Base-by-base conservation (phyloP, 192 early-diverging fungal genomes). In the Coemansia asiatica region DNA sequence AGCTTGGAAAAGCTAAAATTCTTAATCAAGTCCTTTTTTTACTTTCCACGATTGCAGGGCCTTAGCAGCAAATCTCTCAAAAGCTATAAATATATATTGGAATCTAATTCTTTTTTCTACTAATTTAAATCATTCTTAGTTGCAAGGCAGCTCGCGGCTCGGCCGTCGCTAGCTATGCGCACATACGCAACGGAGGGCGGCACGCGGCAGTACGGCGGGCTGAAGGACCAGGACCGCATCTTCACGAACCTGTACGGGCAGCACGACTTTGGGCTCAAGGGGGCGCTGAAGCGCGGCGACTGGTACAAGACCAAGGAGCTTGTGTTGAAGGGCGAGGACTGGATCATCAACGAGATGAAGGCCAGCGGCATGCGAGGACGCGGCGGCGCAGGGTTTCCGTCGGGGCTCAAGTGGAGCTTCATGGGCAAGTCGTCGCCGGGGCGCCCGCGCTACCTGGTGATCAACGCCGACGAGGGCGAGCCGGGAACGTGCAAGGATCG, bases 271-370 rank as follows among this genome's bases (percentile, higher is more conserved):
- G 74, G 87, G 22, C 87, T 98, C 36, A 83, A 90, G 56, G 95
- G 94, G 10, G 95, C 97, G 16, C 60, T 90, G 74, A 93, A 95
- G 86, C 91, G 95, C 60, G 95, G 97, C 57, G 95, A 98, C 84
- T 98, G 95, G 95, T 89, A 96, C 88, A 95, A 95, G 85, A 98
- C 97, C 55, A 98, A 98, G 86, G 95, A 98, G 75, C 89, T 98
- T 47, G 74, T 98, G 47, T 86, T 90, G 50, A 98, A 98, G 81
- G 97, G 97, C 57, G 86, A 94, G 69, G 90, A 94, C 60, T 98
- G 95, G 95, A 98, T 98, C 74, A 87, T 98, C 73, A 88, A 95
- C 78, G 93, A 98, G 85, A 92, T 97, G 85, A 98, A 98, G 85
- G 85, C 86, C 55, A 96, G 94, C 35, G 97, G 94, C 56, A 80